These are phyloP conservation scores for Brassica cretica DNA, from an alignment of 345 rosid species.

Conservation along the genomic window DNA sequence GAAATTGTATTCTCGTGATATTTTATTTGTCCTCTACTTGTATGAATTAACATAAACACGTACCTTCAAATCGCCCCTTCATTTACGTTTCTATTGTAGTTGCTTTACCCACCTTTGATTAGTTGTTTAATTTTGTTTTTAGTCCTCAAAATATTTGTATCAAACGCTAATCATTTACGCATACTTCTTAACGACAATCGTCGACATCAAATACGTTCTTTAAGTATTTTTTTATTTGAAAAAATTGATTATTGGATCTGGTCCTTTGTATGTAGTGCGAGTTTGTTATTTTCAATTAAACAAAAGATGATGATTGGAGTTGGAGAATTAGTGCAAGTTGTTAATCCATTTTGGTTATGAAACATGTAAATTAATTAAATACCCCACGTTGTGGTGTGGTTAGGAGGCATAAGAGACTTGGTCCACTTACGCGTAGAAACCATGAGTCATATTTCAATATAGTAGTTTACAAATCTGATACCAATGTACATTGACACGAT, in stretches of 20 bases:
- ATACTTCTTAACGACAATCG: not conserved
- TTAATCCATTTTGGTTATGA: conserved; percentile 12
- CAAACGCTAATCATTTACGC: not conserved
- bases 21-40: conserved; percentile 21
- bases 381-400: conserved; percentile 26
- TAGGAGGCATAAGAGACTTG: conserved; percentile 36
- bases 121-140: not conserved
- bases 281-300: conserved; percentile 17
- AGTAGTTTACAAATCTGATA: not conserved
- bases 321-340: conserved; percentile 34
- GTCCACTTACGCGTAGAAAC: conserved; percentile 28
- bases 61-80: conserved; percentile 13
- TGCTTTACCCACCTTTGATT: conserved; percentile 4
- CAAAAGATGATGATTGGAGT: conserved; percentile 16
- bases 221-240: not conserved
- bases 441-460: not conserved
- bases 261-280: conserved; percentile 9
- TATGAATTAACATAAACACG: not conserved
- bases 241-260: conserved; percentile 8
- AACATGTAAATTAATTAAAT: not conserved
- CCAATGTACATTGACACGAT: not conserved
- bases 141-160: not conserved
- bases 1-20: conserved; percentile 17
- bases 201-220: not conserved
- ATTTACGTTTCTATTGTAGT: conserved; percentile 1